Evolutionary conservation across 176 grass and related monocot species (phyloP).

Genomic region (Echinochloa phyllopogon): DNA sequence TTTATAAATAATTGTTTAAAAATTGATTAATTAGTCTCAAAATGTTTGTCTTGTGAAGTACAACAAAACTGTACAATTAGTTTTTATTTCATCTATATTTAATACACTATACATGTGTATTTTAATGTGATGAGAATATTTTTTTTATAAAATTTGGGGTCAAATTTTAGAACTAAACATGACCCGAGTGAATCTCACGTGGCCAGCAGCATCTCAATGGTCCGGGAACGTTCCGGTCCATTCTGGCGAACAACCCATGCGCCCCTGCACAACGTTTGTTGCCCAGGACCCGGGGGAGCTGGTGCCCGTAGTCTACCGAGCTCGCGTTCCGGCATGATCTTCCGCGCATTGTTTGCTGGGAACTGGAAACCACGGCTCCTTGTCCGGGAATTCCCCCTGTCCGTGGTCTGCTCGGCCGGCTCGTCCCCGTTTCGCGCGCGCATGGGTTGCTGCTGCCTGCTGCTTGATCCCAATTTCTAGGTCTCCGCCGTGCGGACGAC

Average conservation of each 20-base stretch:
- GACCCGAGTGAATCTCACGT: background rate
- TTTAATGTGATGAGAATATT: too few species aligned
- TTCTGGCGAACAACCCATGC: background rate
- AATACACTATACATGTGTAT: too few species aligned
- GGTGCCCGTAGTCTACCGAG: too few species aligned
- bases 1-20: too few species aligned
- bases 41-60: too few species aligned
- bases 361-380: background rate
- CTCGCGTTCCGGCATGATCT: background rate
- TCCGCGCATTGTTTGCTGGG: background rate
- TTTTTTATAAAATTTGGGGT: too few species aligned
- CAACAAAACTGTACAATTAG: too few species aligned
- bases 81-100: too few species aligned
- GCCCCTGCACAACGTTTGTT: background rate
- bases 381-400: too few species aligned
- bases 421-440: conserved; percentile 15
- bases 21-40: too few species aligned
- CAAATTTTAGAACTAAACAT: too few species aligned
- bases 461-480: background rate
- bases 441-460: background rate
- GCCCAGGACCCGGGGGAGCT: background rate
- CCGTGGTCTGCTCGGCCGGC: background rate
- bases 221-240: background rate
- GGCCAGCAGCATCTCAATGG: background rate
- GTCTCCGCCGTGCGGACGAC: conserved; percentile 1